Percentiles rank a stretch among this genome's conserved stretches.
phyloP scores from a whole-genome alignment of 2,329 filamentous ascomycete genomes.

The Ceratocystis ficicola region DNA sequence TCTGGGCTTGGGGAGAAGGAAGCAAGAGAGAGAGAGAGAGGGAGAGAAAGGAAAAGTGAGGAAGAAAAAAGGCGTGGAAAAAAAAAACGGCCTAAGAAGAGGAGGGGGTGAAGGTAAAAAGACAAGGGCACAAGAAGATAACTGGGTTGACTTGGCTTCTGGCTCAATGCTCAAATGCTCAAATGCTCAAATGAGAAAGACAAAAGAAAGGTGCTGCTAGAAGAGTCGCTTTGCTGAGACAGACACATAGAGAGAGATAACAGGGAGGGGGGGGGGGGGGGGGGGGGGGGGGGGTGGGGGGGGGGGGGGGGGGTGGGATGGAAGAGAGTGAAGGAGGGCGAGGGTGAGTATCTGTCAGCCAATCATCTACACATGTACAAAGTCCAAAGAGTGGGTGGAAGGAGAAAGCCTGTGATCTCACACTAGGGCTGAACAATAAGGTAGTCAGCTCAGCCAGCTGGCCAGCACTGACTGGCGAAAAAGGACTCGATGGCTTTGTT shows the following conservation, averaged over 20 bases:
- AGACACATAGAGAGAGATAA: not conserved
- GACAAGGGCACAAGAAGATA: not conserved
- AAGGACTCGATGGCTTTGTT: too few relatives aligned
- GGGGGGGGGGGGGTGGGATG: not conserved
- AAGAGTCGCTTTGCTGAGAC: not conserved
- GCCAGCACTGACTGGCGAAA: not conserved
- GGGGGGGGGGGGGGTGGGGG: not conserved
- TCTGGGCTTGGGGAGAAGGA: too few relatives aligned
- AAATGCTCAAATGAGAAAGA: not conserved
- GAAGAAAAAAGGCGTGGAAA: not conserved
- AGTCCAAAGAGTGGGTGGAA: too few relatives aligned
- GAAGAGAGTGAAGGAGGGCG: not conserved
- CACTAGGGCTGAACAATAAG: slow-evolving; percentile 1
- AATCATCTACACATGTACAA: not conserved
- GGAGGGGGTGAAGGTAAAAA: not conserved
- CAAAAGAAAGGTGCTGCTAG: not conserved
- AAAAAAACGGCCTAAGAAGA: not conserved
- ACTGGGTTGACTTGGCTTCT: not conserved
- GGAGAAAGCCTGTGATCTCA: not conserved
- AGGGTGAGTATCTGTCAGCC: not conserved
- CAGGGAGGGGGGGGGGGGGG: not conserved
- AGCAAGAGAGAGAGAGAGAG: not conserved
- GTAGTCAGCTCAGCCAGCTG: too few relatives aligned
- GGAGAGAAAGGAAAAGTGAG: not conserved
- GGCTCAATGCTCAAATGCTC: slow-evolving; percentile 7